Evolutionary conservation across 208 protist species (phyloP).

Genomic region (Leishmania turanica): DNA sequence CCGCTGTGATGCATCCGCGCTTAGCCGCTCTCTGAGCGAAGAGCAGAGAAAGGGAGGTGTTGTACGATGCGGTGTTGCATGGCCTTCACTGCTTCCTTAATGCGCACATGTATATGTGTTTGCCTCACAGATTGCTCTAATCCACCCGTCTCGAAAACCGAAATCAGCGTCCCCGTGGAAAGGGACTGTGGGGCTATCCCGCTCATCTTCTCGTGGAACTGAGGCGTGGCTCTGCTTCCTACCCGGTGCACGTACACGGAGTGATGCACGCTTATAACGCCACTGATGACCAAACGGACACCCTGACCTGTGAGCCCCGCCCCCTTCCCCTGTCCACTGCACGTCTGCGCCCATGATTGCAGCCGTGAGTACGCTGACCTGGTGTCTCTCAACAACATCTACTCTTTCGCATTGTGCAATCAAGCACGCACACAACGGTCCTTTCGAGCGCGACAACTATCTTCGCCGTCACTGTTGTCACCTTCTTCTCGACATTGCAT

Average conservation of each 20-base stretch:
- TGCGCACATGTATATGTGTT: background rate
- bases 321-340: background rate
- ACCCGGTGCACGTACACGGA: background rate
- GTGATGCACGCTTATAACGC: background rate
- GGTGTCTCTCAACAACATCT: background rate
- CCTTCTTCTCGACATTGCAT: background rate
- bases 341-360: background rate
- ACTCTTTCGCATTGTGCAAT: background rate
- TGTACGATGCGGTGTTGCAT: background rate
- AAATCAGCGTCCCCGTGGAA: background rate
- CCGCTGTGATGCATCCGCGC: slow-evolving; percentile 66
- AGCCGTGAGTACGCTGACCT: background rate
- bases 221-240: background rate
- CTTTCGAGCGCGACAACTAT: background rate
- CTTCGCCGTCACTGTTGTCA: background rate
- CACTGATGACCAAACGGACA: background rate
- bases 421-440: background rate
- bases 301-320: background rate
- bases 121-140: background rate
- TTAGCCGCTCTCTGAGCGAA: slow-evolving; percentile 38
- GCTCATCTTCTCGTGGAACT: background rate
- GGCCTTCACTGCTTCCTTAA: background rate
- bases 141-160: background rate
- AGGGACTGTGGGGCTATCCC: background rate
- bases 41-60: background rate